Evolutionary conservation across 2,329 filamentous ascomycete genomes (phyloP).

Genomic region (Botrytis tulipae): DNA sequence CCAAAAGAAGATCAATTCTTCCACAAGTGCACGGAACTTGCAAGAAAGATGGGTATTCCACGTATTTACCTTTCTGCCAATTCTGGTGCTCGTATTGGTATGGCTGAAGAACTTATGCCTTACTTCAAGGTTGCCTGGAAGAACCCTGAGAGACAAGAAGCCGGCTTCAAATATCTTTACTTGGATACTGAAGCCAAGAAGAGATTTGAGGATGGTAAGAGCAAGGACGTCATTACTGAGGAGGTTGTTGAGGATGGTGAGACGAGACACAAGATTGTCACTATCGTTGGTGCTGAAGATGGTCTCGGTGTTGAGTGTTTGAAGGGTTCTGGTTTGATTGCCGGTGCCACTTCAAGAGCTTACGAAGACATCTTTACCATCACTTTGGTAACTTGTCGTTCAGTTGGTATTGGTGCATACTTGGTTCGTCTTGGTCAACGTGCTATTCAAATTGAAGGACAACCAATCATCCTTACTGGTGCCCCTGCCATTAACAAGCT

Average conservation of each 20-base stretch:
- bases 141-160: constrained; percentile 73
- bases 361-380: constrained; percentile 99
- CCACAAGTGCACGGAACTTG: constrained; percentile 97
- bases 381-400: constrained; percentile 95
- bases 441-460: constrained; percentile 97
- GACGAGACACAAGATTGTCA: constrained; percentile 89
- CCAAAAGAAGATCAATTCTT: constrained; percentile 98
- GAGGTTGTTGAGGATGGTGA: constrained; percentile 82
- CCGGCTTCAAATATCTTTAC: constrained; percentile 97
- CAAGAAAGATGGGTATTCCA: constrained; percentile 89
- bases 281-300: constrained; percentile 89
- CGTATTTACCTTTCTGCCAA: constrained; percentile 98
- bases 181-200: constrained; percentile 82
- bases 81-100: constrained; percentile 94
- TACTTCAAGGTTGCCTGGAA: constrained; percentile 99
- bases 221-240: constrained; percentile 82
- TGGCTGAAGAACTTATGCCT: constrained; percentile 94
- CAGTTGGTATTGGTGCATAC: constrained; percentile 98
- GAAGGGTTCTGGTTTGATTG: constrained; percentile 95
- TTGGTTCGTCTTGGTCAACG: constrained; percentile 96
- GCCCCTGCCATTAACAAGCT: constrained; percentile 97
- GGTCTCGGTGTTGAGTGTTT: constrained; percentile 97
- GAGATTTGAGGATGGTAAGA: constrained; percentile 76
- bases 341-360: constrained; percentile 91
- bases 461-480: constrained; percentile 98